These are phyloP conservation scores for Hippophae rhamnoides DNA, from an alignment of 306 rosid genomes.

Conservation along the genomic window DNA sequence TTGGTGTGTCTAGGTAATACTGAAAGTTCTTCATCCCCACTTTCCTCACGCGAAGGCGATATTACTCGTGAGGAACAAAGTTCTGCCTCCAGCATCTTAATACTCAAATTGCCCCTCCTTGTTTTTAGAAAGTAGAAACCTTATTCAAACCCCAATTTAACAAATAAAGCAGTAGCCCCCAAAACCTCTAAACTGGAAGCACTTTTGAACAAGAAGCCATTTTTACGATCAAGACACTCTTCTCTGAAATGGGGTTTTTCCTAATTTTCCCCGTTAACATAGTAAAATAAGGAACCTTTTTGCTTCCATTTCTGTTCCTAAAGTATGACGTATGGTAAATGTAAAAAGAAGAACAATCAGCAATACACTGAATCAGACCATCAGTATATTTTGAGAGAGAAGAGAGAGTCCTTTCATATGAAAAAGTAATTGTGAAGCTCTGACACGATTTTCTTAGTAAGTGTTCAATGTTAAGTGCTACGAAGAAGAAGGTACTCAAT, in stretches of 20 bases:
- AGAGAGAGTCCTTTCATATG: too few relatives aligned
- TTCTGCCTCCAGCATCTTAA: slow-evolving; percentile 45
- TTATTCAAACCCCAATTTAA: neutral
- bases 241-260: too few relatives aligned
- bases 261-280: too few relatives aligned
- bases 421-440: slow-evolving; percentile 10
- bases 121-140: neutral
- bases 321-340: too few relatives aligned
- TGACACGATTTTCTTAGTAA: slow-evolving; percentile 19
- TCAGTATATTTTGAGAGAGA: neutral
- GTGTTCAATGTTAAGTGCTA: slow-evolving; percentile 22
- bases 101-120: too few relatives aligned
- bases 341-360: neutral
- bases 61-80: slow-evolving; percentile 38
- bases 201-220: too few relatives aligned
- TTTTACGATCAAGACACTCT: too few relatives aligned
- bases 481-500: slow-evolving; percentile 15
- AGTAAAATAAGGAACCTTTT: too few relatives aligned
- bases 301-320: too few relatives aligned
- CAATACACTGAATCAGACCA: neutral
- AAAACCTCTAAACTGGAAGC: too few relatives aligned
- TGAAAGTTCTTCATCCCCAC: slow-evolving; percentile 64
- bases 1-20: slow-evolving; percentile 71
- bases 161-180: too few relatives aligned
- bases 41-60: slow-evolving; percentile 50